Evolutionary conservation across 1,139 yeast genomes (phyloP).

Genomic region (Diutina mesorugosa): DNA sequence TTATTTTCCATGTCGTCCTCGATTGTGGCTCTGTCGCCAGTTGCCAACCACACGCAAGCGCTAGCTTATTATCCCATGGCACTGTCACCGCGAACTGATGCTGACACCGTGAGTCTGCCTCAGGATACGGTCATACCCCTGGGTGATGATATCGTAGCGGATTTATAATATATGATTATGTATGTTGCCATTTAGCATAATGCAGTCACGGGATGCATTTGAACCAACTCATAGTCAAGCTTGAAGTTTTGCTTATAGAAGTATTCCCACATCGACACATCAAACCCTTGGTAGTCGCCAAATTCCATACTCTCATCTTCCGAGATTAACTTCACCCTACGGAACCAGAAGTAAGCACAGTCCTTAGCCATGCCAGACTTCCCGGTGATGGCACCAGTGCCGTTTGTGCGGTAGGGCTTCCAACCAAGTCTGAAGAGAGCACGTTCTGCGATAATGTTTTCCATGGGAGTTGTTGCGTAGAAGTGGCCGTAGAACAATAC

Average conservation of each 20-base stretch:
- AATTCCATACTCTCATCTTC: constrained; percentile 10
- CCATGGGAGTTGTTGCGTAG: constrained; percentile 19
- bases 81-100: not conserved
- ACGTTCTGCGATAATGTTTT: constrained; percentile 28
- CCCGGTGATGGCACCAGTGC: not conserved
- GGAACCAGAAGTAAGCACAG: not conserved
- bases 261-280: constrained; percentile 30
- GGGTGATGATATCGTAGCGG: not conserved
- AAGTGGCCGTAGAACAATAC: constrained; percentile 50
- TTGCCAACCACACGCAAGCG: not conserved
- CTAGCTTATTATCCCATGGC: not conserved
- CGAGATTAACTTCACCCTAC: not conserved
- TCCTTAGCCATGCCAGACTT: not conserved
- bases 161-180: not conserved
- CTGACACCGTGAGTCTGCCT: not conserved
- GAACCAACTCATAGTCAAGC: constrained; percentile 15
- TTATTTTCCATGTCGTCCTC: not conserved
- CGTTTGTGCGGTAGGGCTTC: constrained; percentile 21
- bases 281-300: constrained; percentile 34
- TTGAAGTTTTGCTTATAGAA: constrained; percentile 25
- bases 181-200: not conserved
- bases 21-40: not conserved
- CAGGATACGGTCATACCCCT: not conserved
- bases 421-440: constrained; percentile 29
- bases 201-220: not conserved